A percentile compares a stretch with the other conserved stretches of the same genome.
Evolutionary conservation across 805 yeast species (phyloP).

Genomic region (Clavispora carvajalis): DNA sequence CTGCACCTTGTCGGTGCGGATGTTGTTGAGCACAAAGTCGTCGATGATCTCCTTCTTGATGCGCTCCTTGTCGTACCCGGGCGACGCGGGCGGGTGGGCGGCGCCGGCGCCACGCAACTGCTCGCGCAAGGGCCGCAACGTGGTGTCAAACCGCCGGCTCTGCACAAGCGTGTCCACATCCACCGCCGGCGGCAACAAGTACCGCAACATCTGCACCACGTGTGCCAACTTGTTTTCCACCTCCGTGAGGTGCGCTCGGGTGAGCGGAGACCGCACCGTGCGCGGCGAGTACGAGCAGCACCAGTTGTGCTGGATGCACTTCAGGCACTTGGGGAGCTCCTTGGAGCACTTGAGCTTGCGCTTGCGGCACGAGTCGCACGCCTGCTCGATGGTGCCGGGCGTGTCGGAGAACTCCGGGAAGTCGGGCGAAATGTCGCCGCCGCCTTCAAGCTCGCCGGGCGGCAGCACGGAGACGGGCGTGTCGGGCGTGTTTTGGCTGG

Average conservation of each 20-base stretch:
- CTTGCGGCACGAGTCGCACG: slow-evolving; percentile 80
- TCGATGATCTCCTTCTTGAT: slow-evolving; percentile 38
- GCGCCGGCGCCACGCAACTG: slow-evolving; percentile 4
- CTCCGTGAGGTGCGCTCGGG: slow-evolving; percentile 72
- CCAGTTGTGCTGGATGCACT: slow-evolving; percentile 69
- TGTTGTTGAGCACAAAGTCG: slow-evolving; percentile 34
- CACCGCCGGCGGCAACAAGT: slow-evolving; percentile 23
- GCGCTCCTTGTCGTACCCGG: slow-evolving; percentile 18
- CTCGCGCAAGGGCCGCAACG: slow-evolving; percentile 10
- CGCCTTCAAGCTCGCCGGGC: too few relatives aligned
- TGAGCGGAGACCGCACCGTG: slow-evolving; percentile 71
- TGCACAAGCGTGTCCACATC: slow-evolving; percentile 17
- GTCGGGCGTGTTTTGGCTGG: too few relatives aligned
- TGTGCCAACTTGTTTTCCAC: slow-evolving; percentile 50
- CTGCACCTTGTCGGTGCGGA: slow-evolving; percentile 20
- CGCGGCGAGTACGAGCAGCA: slow-evolving; percentile 75
- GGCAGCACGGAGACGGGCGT: too few relatives aligned
- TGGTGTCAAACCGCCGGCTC: slow-evolving; percentile 13
- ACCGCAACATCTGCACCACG: slow-evolving; percentile 27
- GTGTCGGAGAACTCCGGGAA: neutral
- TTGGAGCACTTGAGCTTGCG: slow-evolving; percentile 79
- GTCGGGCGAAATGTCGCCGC: slow-evolving; percentile 1
- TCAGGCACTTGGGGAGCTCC: slow-evolving; percentile 68
- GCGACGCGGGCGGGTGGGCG: slow-evolving; percentile 5
- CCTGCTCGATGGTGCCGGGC: slow-evolving; percentile 41